Base-by-base conservation (phyloP, 2,329 filamentous ascomycete genomes). In the Penicillium verrucosum region DNA sequence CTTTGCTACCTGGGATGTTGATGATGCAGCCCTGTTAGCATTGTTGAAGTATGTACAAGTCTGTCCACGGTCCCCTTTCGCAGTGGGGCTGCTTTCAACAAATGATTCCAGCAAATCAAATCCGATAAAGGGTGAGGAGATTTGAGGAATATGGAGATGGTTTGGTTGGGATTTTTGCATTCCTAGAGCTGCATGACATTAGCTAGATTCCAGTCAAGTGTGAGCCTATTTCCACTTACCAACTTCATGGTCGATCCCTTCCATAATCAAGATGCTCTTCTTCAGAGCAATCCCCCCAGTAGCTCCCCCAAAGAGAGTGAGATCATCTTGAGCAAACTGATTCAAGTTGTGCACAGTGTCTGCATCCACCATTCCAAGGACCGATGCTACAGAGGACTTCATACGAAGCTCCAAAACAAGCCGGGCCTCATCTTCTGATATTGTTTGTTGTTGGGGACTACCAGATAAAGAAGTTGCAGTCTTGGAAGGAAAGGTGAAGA, bases 211-310 rank as follows among this genome's bases (percentile, higher is more conserved):
- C 9, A 25, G 9, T 53, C 10, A 30, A 21, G 47, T 49, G 43
- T 10, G n/a, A 58, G 25, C 18, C 38, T 25, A 23, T 56, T 81
- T 79, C 7, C 77, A 80, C 72, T 82, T 75, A 65, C 85, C 83
- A 67, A 87, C 81, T 49, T 88, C 75, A 63, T 85, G 71, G 50
- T 88, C 73, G 27, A 89, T 73, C 38, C 89, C 78, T 71, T 89
- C 85, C 41, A 73, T 57, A 23, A 77, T 60, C 18, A 78, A 61
- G 48, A 77, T 64, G 30, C 73, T 68, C 54, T 66, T 74, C 43
- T 66, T 60, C 8, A 48, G 16, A 21, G 56, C 44, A 10, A 69
- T 63, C 30, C 54, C 49, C 18, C 53, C 51, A 27, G 51, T 40
- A 25, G 57, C 45, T 27, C 68, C 72, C 43, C 71, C 73, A 63